Conservation (phyloP, 441 rosid species). For the Mallotus japonicus region DNA sequence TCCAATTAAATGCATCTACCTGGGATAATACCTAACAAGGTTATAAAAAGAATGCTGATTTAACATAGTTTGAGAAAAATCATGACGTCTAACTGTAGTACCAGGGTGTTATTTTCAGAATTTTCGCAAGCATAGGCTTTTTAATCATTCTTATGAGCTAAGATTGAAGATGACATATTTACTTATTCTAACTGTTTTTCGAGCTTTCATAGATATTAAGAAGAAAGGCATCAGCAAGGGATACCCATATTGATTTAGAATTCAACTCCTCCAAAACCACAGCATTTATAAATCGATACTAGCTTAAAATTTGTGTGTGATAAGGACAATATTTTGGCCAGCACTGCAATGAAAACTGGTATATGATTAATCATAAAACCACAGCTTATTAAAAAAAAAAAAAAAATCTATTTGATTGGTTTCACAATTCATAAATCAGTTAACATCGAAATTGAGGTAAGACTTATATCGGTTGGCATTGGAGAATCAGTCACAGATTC, state of each 20-base stretch:
- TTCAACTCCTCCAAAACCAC: neutral
- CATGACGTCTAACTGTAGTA: slow-evolving; percentile 12
- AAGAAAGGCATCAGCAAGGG: neutral
- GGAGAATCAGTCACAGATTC: neutral
- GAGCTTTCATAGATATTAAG: neutral
- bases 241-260: neutral
- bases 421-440: neutral
- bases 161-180: neutral
- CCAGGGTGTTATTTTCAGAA: neutral
- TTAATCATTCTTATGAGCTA: slow-evolving; percentile 2
- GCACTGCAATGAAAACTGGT: neutral
- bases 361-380: too few species aligned
- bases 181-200: neutral
- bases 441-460: neutral
- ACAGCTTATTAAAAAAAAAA: too few species aligned
- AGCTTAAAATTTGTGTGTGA: neutral
- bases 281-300: neutral
- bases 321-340: neutral
- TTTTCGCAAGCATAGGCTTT: too few species aligned
- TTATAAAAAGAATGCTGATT: slow-evolving; percentile 42
- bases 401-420: too few species aligned
- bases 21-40: slow-evolving; percentile 51
- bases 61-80: slow-evolving; percentile 8
- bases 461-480: neutral
- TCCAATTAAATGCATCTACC: slow-evolving; percentile 73